phyloP scores from a whole-genome alignment of 2,329 filamentous ascomycete species.

The Calonectria fujianensis region DNA sequence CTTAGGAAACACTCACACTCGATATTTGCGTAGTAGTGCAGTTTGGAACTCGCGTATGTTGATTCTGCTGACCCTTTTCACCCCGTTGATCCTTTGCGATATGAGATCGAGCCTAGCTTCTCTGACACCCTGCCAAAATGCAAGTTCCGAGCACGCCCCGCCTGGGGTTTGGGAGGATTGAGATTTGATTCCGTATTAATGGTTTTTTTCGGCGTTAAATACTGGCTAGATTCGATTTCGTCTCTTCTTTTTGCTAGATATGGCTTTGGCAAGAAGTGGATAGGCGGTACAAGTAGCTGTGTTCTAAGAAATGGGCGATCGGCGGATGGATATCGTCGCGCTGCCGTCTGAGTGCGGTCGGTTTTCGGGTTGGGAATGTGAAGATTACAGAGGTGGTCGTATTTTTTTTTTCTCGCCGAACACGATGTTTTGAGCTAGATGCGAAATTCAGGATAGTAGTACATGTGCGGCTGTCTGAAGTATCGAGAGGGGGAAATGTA shows the following conservation, averaged over 20 bases:
- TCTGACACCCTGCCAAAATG: background rate
- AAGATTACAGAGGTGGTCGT: background rate
- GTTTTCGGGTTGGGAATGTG: background rate
- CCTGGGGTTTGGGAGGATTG: background rate
- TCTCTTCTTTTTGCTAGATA: background rate
- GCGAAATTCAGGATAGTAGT: background rate
- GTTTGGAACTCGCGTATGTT: background rate
- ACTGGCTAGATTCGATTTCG: background rate
- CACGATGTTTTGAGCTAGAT: background rate
- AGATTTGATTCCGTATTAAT: background rate
- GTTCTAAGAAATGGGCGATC: background rate
- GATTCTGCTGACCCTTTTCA: background rate
- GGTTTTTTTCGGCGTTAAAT: background rate
- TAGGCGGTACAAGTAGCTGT: too few relatives aligned
- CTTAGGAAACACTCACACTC: slow-evolving; percentile 44
- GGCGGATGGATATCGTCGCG: background rate
- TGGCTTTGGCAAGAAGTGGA: background rate
- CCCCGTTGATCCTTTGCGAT: background rate
- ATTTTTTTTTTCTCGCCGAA: background rate
- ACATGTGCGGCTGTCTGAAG: background rate
- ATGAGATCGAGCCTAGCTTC: background rate
- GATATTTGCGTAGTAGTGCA: slow-evolving; percentile 21
- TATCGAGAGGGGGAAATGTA: background rate
- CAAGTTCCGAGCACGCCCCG: background rate
- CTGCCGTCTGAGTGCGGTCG: background rate